These are phyloP conservation scores for Irineochytrium annulatum DNA, from an alignment of 192 early-diverging fungal species.

Conservation along the genomic window DNA sequence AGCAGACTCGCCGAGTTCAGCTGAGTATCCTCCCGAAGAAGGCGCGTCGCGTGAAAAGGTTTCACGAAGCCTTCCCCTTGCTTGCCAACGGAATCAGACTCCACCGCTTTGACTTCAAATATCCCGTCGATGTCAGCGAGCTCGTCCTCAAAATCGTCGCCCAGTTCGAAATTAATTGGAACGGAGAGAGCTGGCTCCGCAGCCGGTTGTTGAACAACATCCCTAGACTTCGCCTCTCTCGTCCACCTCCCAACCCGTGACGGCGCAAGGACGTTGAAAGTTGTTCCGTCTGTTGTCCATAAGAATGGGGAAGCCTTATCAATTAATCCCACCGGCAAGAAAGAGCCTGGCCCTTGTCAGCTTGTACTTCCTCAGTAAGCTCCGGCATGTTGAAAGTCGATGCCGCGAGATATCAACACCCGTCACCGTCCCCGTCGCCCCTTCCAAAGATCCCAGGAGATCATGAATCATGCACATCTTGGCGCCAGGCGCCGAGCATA, in stretches of 20 bases:
- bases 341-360: conserved; percentile 61
- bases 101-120: conserved; percentile 4
- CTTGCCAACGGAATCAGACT: not conserved
- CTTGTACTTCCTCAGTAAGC: conserved; percentile 68
- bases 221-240: no score
- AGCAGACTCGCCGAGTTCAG: conserved; percentile 25
- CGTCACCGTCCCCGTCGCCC: conserved; percentile 69
- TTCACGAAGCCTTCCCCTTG: conserved; percentile 14
- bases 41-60: conserved; percentile 77
- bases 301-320: not conserved
- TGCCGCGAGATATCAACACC: conserved; percentile 82
- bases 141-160: not conserved
- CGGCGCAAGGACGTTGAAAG: conserved; percentile 70
- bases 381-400: conserved; percentile 71
- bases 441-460: conserved; percentile 32
- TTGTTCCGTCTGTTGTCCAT: conserved; percentile 65
- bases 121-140: conserved; percentile 18
- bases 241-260: conserved; percentile 28
- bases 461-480: conserved; percentile 84
- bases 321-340: conserved; percentile 30
- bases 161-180: not conserved
- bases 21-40: conserved; percentile 62
- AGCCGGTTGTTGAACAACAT: no score
- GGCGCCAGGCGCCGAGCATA: conserved; percentile 83
- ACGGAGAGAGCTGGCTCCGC: not conserved